Evolutionary conservation across 2,329 filamentous ascomycete species (phyloP).

Genomic region (Colletotrichum echinochloae): DNA sequence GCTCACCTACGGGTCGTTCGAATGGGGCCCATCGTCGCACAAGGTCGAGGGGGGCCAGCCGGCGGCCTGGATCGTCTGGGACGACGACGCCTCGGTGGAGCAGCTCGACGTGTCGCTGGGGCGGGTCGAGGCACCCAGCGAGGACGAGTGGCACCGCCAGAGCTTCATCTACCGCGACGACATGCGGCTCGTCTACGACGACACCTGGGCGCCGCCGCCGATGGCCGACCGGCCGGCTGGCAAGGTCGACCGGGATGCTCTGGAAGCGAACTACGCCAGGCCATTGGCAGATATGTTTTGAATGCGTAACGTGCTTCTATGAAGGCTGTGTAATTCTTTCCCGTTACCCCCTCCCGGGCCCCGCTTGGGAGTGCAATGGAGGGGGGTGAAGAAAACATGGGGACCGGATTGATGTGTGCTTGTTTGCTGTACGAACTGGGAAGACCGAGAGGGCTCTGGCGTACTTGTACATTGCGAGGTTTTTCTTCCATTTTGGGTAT

Average conservation of each 20-base stretch:
- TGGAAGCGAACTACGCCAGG: conserved; percentile 41
- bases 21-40: conserved; percentile 38
- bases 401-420: conserved; percentile 1
- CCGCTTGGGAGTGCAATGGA: neutral
- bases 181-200: conserved; percentile 37
- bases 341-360: neutral
- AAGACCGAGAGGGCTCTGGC: neutral
- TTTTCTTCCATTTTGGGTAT: neutral
- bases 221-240: conserved; percentile 34
- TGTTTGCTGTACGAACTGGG: neutral
- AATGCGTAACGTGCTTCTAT: conserved; percentile 2
- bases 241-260: conserved; percentile 39
- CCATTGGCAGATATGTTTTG: conserved; percentile 21
- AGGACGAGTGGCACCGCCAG: conserved; percentile 40
- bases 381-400: no score
- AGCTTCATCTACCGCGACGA: conserved; percentile 37
- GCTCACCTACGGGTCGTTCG: conserved; percentile 41
- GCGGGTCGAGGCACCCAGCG: conserved; percentile 31
- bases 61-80: conserved; percentile 37
- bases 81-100: conserved; percentile 30
- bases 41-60: conserved; percentile 28
- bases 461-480: neutral
- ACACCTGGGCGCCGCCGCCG: conserved; percentile 20
- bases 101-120: conserved; percentile 36
- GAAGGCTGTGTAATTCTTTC: neutral